phyloP scores from a whole-genome alignment of 2,329 filamentous ascomycete species.

The Ceratocystis huliohia region DNA sequence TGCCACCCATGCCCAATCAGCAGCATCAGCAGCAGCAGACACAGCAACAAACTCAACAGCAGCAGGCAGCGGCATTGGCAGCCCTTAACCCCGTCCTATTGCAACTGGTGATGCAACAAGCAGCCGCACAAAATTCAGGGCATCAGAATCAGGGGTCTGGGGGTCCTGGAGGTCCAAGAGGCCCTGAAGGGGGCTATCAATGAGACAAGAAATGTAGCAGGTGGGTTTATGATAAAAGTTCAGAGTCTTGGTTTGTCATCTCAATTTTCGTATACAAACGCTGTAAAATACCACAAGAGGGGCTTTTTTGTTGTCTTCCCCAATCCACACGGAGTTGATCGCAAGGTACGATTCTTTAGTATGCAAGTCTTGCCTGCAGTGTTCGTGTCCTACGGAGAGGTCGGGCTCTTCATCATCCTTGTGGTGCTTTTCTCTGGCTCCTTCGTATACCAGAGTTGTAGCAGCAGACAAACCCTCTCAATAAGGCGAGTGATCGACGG shows the following conservation, averaged over 20 bases:
- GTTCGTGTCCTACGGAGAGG: background rate
- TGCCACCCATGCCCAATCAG: constrained; percentile 22
- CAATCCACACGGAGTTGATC: too few relatives aligned
- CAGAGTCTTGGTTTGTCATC: too few relatives aligned
- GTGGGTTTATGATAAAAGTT: too few relatives aligned
- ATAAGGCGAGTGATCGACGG: background rate
- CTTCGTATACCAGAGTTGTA: background rate
- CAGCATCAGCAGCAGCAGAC: constrained; percentile 23
- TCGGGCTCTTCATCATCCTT: background rate
- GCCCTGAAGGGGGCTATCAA: background rate
- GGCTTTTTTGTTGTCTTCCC: too few relatives aligned
- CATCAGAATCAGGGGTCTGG: constrained; percentile 9
- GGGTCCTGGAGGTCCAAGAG: background rate
- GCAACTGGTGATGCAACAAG: constrained; percentile 11
- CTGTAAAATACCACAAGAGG: too few relatives aligned
- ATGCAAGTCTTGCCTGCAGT: too few relatives aligned
- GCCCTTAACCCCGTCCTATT: constrained; percentile 16
- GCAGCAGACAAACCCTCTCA: background rate
- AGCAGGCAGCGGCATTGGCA: constrained; percentile 9
- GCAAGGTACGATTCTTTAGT: too few relatives aligned
- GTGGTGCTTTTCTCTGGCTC: background rate
- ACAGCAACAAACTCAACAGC: constrained; percentile 15
- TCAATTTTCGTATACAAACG: too few relatives aligned
- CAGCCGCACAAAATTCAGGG: background rate
- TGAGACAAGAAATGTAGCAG: background rate